Conservation (phyloP, 192 early-diverging fungal genomes). For the Phlyctochytrium arcticum region DNA sequence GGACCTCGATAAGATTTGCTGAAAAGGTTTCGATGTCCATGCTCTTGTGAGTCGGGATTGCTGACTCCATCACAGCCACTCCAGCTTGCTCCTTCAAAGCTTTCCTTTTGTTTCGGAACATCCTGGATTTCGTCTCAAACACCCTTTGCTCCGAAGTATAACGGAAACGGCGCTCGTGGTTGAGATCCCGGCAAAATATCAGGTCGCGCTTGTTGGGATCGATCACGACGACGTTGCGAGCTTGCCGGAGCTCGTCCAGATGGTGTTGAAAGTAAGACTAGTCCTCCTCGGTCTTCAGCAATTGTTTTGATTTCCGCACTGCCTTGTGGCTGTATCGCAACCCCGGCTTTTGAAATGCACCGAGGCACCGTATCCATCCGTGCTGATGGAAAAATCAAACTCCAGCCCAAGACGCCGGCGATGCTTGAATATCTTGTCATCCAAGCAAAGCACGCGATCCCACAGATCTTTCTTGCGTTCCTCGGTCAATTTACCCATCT, state of each 20-base stretch:
- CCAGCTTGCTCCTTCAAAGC: not conserved
- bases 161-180: not conserved
- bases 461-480: not conserved
- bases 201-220: too few relatives aligned
- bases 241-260: not conserved
- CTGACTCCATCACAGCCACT: not conserved
- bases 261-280: not conserved
- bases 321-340: not conserved
- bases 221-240: not conserved
- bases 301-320: not conserved
- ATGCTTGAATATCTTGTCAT: not conserved
- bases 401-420: not conserved
- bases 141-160: not conserved
- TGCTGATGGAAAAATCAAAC: not conserved
- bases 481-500: not conserved
- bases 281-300: not conserved
- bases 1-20: not conserved
- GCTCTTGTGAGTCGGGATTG: too few relatives aligned
- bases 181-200: not conserved
- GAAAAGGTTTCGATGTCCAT: not conserved
- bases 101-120: conserved; percentile 2
- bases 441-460: not conserved
- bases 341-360: not conserved
- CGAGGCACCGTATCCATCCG: not conserved
- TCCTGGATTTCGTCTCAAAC: not conserved